phyloP scores from a whole-genome alignment of 1,139 yeast species.

The Pichia sp. region DNA sequence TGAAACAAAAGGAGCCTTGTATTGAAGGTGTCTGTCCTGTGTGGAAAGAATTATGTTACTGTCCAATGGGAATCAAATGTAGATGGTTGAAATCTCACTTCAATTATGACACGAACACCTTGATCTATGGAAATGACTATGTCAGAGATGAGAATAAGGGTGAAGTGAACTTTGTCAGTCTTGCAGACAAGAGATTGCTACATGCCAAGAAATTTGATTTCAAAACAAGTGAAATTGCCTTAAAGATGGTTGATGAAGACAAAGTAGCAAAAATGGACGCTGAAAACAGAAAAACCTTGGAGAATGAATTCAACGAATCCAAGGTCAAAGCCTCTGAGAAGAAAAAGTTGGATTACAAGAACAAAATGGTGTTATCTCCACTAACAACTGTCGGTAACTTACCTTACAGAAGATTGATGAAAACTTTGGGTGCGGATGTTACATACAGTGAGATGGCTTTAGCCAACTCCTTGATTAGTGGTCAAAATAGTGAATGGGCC shows the following conservation, averaged over 20 bases:
- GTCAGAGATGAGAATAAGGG: slow-evolving; percentile 37
- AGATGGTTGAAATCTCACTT: slow-evolving; percentile 84
- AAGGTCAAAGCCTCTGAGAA: slow-evolving; percentile 81
- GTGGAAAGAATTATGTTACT: slow-evolving; percentile 71
- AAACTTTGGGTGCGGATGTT: slow-evolving; percentile 82
- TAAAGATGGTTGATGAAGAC: slow-evolving; percentile 31
- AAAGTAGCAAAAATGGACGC: slow-evolving; percentile 24
- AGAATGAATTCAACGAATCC: slow-evolving; percentile 64
- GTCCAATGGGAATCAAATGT: slow-evolving; percentile 91
- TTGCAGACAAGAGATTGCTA: slow-evolving; percentile 49
- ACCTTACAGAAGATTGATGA: slow-evolving; percentile 93
- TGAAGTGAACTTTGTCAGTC: slow-evolving; percentile 64
- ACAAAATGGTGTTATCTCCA: slow-evolving; percentile 89
- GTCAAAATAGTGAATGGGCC: slow-evolving; percentile 96
- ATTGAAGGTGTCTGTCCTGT: slow-evolving; percentile 80
- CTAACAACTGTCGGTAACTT: slow-evolving; percentile 95
- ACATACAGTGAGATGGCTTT: slow-evolving; percentile 97
- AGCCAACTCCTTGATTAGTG: slow-evolving; percentile 78
- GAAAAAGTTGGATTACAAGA: slow-evolving; percentile 59
- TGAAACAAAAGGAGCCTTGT: slow-evolving; percentile 65
- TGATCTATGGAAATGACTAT: slow-evolving; percentile 33
- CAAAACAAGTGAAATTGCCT: slow-evolving; percentile 45
- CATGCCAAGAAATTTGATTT: slow-evolving; percentile 62
- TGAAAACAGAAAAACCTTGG: slow-evolving; percentile 35
- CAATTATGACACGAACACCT: slow-evolving; percentile 42